Base-by-base conservation (phyloP, 1,284 basidiomycete genomes). In the Ganoderma lingzhi region DNA sequence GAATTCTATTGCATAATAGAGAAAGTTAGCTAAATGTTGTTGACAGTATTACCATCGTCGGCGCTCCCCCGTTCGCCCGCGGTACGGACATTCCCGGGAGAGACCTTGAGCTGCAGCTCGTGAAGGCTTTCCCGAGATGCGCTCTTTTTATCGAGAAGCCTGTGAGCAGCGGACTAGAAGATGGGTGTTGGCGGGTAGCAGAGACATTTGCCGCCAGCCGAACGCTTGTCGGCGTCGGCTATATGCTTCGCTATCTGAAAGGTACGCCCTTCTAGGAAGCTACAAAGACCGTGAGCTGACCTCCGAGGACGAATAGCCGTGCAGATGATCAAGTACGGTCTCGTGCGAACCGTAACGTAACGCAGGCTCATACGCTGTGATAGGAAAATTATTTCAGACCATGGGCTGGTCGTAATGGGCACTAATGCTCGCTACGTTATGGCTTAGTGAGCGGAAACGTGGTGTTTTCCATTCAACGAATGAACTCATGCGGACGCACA, bases 61-160 rank as follows among this genome's bases (percentile, higher is more conserved):
- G 88, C 37, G 85, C 83, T 35, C 89, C 88, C 48, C 87, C 89
- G 3, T 84, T 84, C 45, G 89, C 83, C 80, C 83, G 88, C 66
- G 87, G 86, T 17, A 83, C 82, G 37, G 80, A 82, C 48, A 77
- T 80, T 39, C 82, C 83, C 42, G 86, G 87, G 35, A 81, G 82
- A 32, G 85, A 90, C 76, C 81, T 91, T 56, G 89, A 91, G 79
- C 76, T 88, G 69, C 82, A 86, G 76, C 80, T 90, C 62, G 78
- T 87, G 70, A 83, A 86, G 73, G 80, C 83, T 65, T 90, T 90
- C 82, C 87, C 87, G 58, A 75, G 78, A 28, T 83, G 84, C n/a
- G 85, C 84, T 17, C 82, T 87, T 76, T 88, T 88, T 72, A 83
- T 91, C 71, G 88, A 90, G 79, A 89, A 89, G 81, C 87, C 87